These are phyloP conservation scores for Penicillium lividum DNA, from an alignment of 495 filamentous ascomycete species.

Conservation along the genomic window DNA sequence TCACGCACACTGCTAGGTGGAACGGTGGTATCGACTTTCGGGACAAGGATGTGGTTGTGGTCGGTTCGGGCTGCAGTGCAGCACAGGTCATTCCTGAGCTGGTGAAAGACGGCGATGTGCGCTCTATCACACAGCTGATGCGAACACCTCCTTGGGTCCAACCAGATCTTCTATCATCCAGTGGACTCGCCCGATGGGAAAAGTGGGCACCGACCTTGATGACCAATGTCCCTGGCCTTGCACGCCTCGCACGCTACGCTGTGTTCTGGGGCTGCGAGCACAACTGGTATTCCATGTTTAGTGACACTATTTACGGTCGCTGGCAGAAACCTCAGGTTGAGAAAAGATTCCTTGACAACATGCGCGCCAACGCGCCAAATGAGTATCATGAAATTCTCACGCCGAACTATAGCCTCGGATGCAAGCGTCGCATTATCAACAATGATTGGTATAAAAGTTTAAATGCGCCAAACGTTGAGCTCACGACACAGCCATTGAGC, in stretches of 20 bases:
- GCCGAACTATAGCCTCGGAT: conserved; percentile 62
- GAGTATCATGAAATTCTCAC: conserved; percentile 66
- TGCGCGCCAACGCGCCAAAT: conserved; percentile 52
- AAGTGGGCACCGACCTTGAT: conserved; percentile 43
- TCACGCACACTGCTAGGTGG: conserved; percentile 64
- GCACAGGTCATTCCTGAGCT: conserved; percentile 48
- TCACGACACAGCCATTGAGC: conserved; percentile 57
- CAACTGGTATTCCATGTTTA: conserved; percentile 37
- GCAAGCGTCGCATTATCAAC: conserved; percentile 63
- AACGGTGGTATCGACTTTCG: conserved; percentile 42
- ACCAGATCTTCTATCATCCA: conserved; percentile 22
- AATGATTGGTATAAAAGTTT: conserved; percentile 56
- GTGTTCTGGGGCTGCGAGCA: conserved; percentile 41
- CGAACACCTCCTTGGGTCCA: conserved; percentile 63
- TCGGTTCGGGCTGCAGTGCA: conserved; percentile 63
- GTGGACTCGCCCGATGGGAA: conserved; percentile 33
- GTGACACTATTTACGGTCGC: conserved; percentile 29
- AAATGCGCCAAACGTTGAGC: conserved; percentile 53
- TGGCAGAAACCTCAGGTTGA: conserved; percentile 33
- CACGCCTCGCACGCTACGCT: conserved; percentile 27
- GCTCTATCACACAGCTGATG: conserved; percentile 64
- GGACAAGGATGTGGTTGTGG: conserved; percentile 57
- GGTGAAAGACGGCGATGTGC: conserved; percentile 43
- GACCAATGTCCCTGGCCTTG: conserved; percentile 48
- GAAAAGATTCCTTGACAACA: conserved; percentile 42